Evolutionary conservation across 2,329 filamentous ascomycete species (phyloP), one percentile per base, ranked within the genome.

Genomic region (Drechslera avenae): DNA sequence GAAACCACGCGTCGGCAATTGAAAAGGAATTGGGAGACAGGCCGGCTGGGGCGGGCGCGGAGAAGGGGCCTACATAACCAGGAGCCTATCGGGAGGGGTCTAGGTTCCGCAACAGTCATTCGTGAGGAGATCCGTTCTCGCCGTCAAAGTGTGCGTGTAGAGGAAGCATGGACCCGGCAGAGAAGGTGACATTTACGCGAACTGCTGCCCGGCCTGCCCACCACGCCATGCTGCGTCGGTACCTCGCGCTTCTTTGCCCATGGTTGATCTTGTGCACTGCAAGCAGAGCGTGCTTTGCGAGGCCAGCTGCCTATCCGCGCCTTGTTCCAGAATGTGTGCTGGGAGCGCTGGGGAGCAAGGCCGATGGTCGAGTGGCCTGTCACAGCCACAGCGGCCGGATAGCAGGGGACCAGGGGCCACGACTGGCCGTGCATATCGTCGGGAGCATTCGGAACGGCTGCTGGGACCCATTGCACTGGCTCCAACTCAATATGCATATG

Each of bases 1-100:
- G 60, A 61, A 62, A 60, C 59, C 56, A 52, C 37, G 59, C 63
- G 48, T 46, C 69, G 64, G 68, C 63, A 65, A 66, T 55, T 60
- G 50, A 47, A 68, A 64, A 66, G 66, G 64, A 64, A 65, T 65
- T 52, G 57, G 51, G 59, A 57, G 46, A 50, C 49, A 60, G 54
- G 35, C 60, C 57, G 56, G 56, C 50, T 60, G 52, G 55, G 54
- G 59, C 51, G n/a, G n/a, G 34, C 28, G 53, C 53, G 50, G 52
- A 59, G 53, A 45, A 50, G 47, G 47, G 50, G 50, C 31, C 45
- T 52, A 52, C 50, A 52, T 52, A 46, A 53, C 39, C 42, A 39
- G 39, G 31, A 43, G 57, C 67, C 65, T 66, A 71, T 70, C 66
- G 68, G 42, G 68, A 65, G 42, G 54, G 41, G 45, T 42, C 46